Conservation (phyloP, 2,329 filamentous ascomycete genomes). For the Aureobasidium pullulans region DNA sequence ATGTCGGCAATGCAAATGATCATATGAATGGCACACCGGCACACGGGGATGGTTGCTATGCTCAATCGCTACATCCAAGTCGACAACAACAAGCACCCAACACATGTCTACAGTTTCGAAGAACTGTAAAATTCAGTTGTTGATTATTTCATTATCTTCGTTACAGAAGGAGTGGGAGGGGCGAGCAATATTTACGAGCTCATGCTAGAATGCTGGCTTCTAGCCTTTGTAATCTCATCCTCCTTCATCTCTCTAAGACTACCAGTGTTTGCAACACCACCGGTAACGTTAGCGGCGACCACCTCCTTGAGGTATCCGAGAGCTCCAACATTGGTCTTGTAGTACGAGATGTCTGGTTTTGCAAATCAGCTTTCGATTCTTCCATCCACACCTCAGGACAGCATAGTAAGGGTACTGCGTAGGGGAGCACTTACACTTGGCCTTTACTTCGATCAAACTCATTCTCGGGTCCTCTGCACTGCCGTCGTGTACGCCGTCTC, state of each 20-base stretch:
- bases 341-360: slow-evolving; percentile 28
- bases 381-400: too few species aligned
- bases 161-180: neutral
- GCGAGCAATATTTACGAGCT: slow-evolving; percentile 16
- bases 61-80: too few species aligned
- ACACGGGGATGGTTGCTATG: too few species aligned
- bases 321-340: slow-evolving; percentile 23
- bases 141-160: neutral
- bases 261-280: slow-evolving; percentile 29
- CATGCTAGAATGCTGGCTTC: slow-evolving; percentile 22
- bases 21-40: too few species aligned
- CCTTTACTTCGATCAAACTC: slow-evolving; percentile 33
- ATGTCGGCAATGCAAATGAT: too few species aligned
- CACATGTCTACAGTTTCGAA: slow-evolving; percentile 4
- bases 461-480: slow-evolving; percentile 41
- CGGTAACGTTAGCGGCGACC: slow-evolving; percentile 24
- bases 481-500: slow-evolving; percentile 42
- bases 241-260: slow-evolving; percentile 26
- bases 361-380: neutral
- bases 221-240: slow-evolving; percentile 26
- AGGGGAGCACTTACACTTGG: slow-evolving; percentile 23
- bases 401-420: neutral
- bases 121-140: slow-evolving; percentile 1
- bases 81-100: too few species aligned
- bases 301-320: slow-evolving; percentile 28